Evolutionary conservation across 1,284 basidiomycete genomes (phyloP).

Genomic region (Cryptococcus sp.): DNA sequence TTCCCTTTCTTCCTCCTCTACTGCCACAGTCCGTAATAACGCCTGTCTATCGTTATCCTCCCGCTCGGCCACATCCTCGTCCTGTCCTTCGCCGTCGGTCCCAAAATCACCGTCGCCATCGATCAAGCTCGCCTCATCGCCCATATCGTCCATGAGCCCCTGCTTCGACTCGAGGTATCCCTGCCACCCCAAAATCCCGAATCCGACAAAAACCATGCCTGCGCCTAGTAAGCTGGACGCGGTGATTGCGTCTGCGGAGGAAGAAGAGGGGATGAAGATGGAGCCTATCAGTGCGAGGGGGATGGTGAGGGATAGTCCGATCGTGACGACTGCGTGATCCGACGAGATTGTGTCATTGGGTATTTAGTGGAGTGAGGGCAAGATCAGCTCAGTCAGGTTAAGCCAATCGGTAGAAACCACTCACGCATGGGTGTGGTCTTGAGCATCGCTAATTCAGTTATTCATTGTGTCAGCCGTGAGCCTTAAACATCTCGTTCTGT

Average conservation of each 20-base stretch:
- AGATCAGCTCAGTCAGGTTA: background rate
- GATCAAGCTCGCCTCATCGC: too few species aligned
- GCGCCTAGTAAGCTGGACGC: conserved; percentile 62
- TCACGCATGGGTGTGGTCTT: conserved; percentile 81
- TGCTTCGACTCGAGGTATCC: conserved; percentile 36
- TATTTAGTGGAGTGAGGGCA: background rate
- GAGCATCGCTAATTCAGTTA: conserved; percentile 69
- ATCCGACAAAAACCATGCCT: conserved; percentile 60
- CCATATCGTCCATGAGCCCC: too few species aligned
- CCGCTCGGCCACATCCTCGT: too few species aligned
- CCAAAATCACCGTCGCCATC: background rate
- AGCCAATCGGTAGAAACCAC: conserved; percentile 7
- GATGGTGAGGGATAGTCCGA: conserved; percentile 94
- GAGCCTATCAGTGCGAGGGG: conserved; percentile 52
- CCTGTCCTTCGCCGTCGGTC: background rate
- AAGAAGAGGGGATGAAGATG: conserved; percentile 38
- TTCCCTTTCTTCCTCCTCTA: too few species aligned
- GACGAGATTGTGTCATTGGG: background rate
- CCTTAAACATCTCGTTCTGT: background rate
- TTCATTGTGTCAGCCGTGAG: background rate
- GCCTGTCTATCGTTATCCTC: too few species aligned
- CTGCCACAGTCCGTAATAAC: too few species aligned
- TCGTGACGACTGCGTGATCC: conserved; percentile 67
- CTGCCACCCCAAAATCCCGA: conserved; percentile 52
- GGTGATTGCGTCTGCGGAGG: conserved; percentile 54